Percentiles rank a stretch among this genome's conserved stretches.
These are phyloP conservation scores for Wakefieldia striispora DNA, from an alignment of 768 basidiomycete genomes.

Conservation along the genomic window DNA sequence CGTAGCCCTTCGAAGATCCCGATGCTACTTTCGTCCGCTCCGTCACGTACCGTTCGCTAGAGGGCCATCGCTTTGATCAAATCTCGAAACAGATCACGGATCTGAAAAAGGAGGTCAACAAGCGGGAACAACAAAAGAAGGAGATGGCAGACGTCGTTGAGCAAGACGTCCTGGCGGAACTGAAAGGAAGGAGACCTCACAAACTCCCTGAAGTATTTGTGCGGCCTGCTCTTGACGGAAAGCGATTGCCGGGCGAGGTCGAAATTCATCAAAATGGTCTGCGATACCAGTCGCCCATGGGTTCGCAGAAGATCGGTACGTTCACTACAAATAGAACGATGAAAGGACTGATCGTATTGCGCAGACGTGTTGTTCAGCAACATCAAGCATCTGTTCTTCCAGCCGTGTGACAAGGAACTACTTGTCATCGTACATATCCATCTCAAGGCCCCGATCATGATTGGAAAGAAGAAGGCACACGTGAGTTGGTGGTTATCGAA, in stretches of 20 bases:
- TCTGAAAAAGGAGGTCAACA: slow-evolving; percentile 94
- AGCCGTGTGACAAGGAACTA: slow-evolving; percentile 95
- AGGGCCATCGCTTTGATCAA: slow-evolving; percentile 84
- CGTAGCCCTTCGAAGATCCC: slow-evolving; percentile 92
- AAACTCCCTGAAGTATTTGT: slow-evolving; percentile 92
- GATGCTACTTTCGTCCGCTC: slow-evolving; percentile 96
- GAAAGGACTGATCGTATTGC: slow-evolving; percentile 3
- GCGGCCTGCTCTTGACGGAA: slow-evolving; percentile 91
- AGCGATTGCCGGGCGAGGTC: slow-evolving; percentile 93
- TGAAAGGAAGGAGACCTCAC: slow-evolving; percentile 83
- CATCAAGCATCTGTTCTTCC: slow-evolving; percentile 98
- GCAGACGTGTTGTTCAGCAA: slow-evolving; percentile 93
- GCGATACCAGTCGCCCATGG: slow-evolving; percentile 83
- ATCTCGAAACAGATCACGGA: slow-evolving; percentile 92
- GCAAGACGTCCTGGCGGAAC: slow-evolving; percentile 85
- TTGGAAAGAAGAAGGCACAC: slow-evolving; percentile 97
- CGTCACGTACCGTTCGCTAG: slow-evolving; percentile 88
- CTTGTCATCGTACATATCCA: slow-evolving; percentile 93
- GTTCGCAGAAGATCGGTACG: slow-evolving; percentile 88
- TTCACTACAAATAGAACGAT: slow-evolving; percentile 1
- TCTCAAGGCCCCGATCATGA: slow-evolving; percentile 94
- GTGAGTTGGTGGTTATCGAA: slow-evolving; percentile 42
- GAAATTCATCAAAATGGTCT: slow-evolving; percentile 98
- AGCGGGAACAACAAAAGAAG: slow-evolving; percentile 95
- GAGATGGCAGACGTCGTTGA: slow-evolving; percentile 98